Evolutionary conservation across 495 filamentous ascomycete species (phyloP).

Genomic region (Penicillium egyptiacum): DNA sequence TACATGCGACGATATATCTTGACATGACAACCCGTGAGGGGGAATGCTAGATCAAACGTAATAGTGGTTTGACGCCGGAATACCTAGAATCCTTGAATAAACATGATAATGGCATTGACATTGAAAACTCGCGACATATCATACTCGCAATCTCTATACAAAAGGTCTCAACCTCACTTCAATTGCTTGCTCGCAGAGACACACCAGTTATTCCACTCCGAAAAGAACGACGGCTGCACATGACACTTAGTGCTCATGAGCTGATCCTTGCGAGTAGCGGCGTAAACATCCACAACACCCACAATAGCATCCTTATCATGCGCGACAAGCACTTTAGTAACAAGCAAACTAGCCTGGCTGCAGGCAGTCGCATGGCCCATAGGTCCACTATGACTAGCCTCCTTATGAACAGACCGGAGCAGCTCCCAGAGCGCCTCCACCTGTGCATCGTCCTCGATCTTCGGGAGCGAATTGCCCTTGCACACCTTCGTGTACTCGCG

Average conservation of each 20-base stretch:
- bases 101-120: constrained; percentile 8
- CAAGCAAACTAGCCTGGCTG: constrained; percentile 62
- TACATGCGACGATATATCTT: neutral
- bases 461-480: constrained; percentile 54
- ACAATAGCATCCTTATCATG: constrained; percentile 49
- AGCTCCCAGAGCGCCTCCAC: constrained; percentile 54
- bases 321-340: constrained; percentile 59
- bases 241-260: constrained; percentile 54
- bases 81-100: neutral
- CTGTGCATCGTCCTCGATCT: constrained; percentile 32
- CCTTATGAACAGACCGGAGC: constrained; percentile 66
- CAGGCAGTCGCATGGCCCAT: constrained; percentile 55
- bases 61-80: neutral
- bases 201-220: constrained; percentile 69
- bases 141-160: constrained; percentile 7
- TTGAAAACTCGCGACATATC: neutral
- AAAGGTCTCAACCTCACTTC: constrained; percentile 21
- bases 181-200: constrained; percentile 48
- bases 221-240: constrained; percentile 63
- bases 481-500: constrained; percentile 67
- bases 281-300: constrained; percentile 57
- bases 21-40: neutral
- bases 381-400: constrained; percentile 64
- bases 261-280: constrained; percentile 53
- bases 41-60: neutral